Base-by-base conservation (phyloP, 1,284 basidiomycete genomes). In the Bjerkandera adusta region DNA sequence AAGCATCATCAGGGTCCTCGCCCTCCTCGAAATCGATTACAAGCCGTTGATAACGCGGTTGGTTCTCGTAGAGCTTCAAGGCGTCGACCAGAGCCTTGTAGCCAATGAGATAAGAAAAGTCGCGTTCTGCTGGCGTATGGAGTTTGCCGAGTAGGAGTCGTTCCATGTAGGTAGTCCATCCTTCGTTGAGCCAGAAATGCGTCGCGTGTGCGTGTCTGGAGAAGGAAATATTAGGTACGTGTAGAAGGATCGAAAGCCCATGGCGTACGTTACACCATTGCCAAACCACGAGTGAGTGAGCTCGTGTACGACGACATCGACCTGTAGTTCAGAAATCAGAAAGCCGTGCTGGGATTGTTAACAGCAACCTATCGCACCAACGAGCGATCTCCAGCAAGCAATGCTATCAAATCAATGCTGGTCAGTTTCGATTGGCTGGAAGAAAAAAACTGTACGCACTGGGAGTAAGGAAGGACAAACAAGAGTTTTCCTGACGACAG, bases 111-210 rank as follows among this genome's bases (percentile, higher is more conserved):
- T 76, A 93, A 13, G 48, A 49, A 43, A 94, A 93, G n/a, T 84
- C 91, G 32, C 96, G 85, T 49, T 89, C 83, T 0, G 86, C 82
- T n/a, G 89, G 81, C 1, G 85, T 79, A 60, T 95, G 83, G 1
- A 96, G 71, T 43, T 76, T 72, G 54, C 85, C 74, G 30, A 88
- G 83, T 30, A 97, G 74, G 5, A 97, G 71, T 20, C 94, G 83
- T 66, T 99, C 96, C 40, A 92, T 85, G 63, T 95, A 97, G 1
- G 92, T 95, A 26, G 94, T 97, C 88, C 90, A 97, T 26, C 92
- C 83, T 68, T 94, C 92, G 66, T 95, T 95, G 39, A 96, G 79
- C 92, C 92, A 96, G 72, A 95, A 95, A 63, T 91, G 87, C 3
- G 77, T 76, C 3, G 84, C 78, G 48, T 87, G 63, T 1, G 81